Evolutionary conservation across 2,329 filamentous ascomycete genomes (phyloP), one percentile per base, ranked within the genome.

Genomic region (Paecilomyces fulvus): DNA sequence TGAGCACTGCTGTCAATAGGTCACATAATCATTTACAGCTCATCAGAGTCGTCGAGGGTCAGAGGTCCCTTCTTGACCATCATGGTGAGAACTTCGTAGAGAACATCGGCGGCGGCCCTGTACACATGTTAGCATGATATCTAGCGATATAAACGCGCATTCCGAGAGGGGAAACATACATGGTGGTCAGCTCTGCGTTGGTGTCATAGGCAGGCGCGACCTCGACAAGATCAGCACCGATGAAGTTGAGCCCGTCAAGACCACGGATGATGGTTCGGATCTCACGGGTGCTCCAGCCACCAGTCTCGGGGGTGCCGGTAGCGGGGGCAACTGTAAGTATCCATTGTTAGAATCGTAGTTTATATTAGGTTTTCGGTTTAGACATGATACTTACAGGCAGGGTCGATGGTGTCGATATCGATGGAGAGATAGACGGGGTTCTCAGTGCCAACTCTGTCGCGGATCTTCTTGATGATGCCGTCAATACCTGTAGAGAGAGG

Each of bases 401-500:
- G 90, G 68, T 95, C 90, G 3, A 95, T 78, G 0, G 89, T 91
- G 67, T 95, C 90, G 64, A 95, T 95, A 67, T 96, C 91, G 51
- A 95, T 86, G 6, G 84, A 89, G 30, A 95, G 74, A 67, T 95
- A 95, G 0, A 94, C 88, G 0, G 89, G 89, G 59, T 84, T 85
- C 55, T 80, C 79, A 21, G 85, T 87, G 8, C 88, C 89, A 17
- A 95, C 88, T 23, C 89, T 80, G 3, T 89, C 84, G 49, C 83
- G 75, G 66, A 95, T 94, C 69, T 83, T 86, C 72, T 87, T 83
- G 69, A 92, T 87, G 67, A 95, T 92, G 3, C 89, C 89, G 0
- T 83, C 81, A 28, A 81, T 83, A 28, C 85, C 67, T 69, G 20
- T 49, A 3, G 17, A 55, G 17, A 55, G 2, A 8, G 5, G 3